These are phyloP conservation scores for Huntiella decipiens DNA, from an alignment of 2,329 filamentous ascomycete species.

Conservation along the genomic window DNA sequence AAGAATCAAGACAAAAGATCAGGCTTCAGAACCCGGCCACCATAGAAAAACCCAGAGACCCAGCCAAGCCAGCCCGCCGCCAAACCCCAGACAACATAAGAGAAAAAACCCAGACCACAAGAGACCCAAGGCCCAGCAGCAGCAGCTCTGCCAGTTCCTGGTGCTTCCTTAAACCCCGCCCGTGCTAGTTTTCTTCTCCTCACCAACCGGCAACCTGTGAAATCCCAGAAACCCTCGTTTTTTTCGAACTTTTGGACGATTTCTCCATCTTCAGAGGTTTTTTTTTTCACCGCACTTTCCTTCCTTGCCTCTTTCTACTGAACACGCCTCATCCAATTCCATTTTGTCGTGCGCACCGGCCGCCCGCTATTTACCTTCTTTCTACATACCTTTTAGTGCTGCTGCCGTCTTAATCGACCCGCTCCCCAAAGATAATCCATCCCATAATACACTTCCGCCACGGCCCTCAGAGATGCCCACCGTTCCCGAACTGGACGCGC, in stretches of 20 bases:
- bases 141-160: slow-evolving; percentile 4
- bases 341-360: slow-evolving; percentile 8
- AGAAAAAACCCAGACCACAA: not conserved
- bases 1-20: not conserved
- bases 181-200: slow-evolving; percentile 12
- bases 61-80: not conserved
- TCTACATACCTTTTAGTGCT: not conserved
- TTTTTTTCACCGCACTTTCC: slow-evolving; percentile 9
- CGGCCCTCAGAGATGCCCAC: slow-evolving; percentile 36
- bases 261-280: slow-evolving; percentile 12
- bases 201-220: slow-evolving; percentile 11
- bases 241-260: slow-evolving; percentile 8
- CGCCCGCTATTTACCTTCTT: slow-evolving; percentile 4
- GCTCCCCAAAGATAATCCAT: not conserved
- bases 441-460: slow-evolving; percentile 7
- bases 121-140: not conserved
- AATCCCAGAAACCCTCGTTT: slow-evolving; percentile 6
- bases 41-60: not conserved
- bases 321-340: too few species aligned
- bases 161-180: slow-evolving; percentile 10
- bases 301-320: too few species aligned
- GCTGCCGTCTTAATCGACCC: slow-evolving; percentile 1
- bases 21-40: not conserved
- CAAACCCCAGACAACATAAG: not conserved
- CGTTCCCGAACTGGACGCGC: slow-evolving; percentile 89